A percentile compares a stretch with the other conserved stretches of the same genome.
These are phyloP conservation scores for Chloris gayana DNA, from an alignment of 176 grass and related monocot genomes.

Conservation along the genomic window DNA sequence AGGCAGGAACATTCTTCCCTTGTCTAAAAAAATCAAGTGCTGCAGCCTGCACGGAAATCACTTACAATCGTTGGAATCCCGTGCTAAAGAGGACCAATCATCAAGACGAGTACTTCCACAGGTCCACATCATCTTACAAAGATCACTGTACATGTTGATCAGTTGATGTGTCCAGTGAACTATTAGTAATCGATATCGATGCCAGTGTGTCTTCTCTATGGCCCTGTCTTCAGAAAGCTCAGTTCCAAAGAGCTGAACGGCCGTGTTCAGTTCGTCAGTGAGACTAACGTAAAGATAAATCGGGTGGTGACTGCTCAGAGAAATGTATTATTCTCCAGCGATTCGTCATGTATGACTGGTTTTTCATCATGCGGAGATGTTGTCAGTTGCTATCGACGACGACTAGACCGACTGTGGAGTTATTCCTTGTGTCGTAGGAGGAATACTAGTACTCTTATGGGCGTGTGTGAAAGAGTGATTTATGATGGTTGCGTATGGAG, in stretches of 20 bases:
- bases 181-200: no score
- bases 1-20: no score
- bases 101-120: no score
- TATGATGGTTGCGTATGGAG: neutral
- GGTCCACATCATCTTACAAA: no score
- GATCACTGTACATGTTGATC: no score
- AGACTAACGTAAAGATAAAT: neutral
- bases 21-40: no score
- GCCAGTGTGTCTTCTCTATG: no score
- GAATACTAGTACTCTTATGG: neutral
- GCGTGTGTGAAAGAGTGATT: neutral
- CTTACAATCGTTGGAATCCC: no score
- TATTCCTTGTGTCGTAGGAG: neutral
- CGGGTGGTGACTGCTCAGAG: no score
- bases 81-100: no score
- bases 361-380: neutral
- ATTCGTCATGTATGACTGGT: neutral
- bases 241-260: neutral
- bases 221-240: neutral
- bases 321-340: neutral
- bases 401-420: neutral
- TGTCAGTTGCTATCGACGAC: neutral
- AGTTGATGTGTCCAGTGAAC: no score
- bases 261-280: neutral
- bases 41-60: no score